Conservation (phyloP, 495 filamentous ascomycete species). For the Annulohypoxylon moriforme region DNA sequence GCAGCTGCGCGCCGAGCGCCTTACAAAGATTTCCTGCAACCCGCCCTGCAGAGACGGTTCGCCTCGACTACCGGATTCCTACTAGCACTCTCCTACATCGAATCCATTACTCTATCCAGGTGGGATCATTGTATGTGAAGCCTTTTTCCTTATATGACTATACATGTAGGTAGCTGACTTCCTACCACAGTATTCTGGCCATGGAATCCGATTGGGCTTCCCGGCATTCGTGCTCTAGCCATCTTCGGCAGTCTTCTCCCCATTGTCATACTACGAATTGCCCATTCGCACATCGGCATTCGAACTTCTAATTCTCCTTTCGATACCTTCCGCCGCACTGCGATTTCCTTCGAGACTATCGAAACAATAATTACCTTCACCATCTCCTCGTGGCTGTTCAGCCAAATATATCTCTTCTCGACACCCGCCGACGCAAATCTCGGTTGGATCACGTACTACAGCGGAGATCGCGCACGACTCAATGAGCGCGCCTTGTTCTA, state of each 20-base stretch:
- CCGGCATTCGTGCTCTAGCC: slow-evolving; percentile 78
- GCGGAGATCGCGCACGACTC: slow-evolving; percentile 76
- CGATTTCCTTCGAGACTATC: slow-evolving; percentile 66
- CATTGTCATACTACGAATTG: slow-evolving; percentile 80
- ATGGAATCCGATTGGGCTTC: slow-evolving; percentile 83
- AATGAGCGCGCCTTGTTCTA: slow-evolving; percentile 92
- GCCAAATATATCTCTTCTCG: slow-evolving; percentile 84
- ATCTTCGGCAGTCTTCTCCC: slow-evolving; percentile 78
- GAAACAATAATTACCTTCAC: slow-evolving; percentile 78
- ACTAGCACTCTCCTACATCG: slow-evolving; percentile 76
- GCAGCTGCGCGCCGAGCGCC: slow-evolving; percentile 56
- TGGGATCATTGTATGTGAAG: slow-evolving; percentile 73
- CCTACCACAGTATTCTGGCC: slow-evolving; percentile 75
- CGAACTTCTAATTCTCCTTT: slow-evolving; percentile 77
- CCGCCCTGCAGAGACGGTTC: slow-evolving; percentile 88
- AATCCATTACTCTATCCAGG: slow-evolving; percentile 74
- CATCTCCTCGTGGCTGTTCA: slow-evolving; percentile 85
- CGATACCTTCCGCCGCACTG: slow-evolving; percentile 67
- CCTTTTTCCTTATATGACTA: slow-evolving; percentile 8
- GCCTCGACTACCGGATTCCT: slow-evolving; percentile 74
- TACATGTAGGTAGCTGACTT: slow-evolving; percentile 11
- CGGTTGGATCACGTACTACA: slow-evolving; percentile 73
- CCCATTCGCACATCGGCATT: slow-evolving; percentile 80
- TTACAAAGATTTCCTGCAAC: slow-evolving; percentile 92
- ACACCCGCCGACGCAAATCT: slow-evolving; percentile 71